A percentile compares a stretch with the other conserved stretches of the same genome.
These are phyloP conservation scores for Posidonia australis DNA, from an alignment of 106 monocot species.

Conservation along the genomic window DNA sequence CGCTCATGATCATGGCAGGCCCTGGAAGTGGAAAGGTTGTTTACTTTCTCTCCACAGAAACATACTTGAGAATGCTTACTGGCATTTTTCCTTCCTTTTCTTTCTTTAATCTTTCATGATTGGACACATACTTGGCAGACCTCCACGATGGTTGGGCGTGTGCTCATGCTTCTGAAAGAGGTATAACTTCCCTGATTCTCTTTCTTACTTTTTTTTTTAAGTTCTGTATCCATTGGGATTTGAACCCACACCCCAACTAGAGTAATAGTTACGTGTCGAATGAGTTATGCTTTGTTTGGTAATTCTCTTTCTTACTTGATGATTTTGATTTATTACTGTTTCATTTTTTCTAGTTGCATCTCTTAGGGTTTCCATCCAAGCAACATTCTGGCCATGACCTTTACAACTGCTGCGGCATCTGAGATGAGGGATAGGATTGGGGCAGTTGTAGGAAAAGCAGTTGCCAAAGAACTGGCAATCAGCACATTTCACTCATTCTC, in stretches of 20 bases:
- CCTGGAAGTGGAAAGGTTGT: conserved; percentile 92
- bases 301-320: background rate
- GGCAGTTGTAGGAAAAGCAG: conserved; percentile 55
- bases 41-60: background rate
- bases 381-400: conserved; percentile 89
- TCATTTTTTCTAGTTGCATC: background rate
- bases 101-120: background rate
- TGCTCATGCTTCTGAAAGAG: conserved; percentile 79
- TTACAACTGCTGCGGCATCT: conserved; percentile 81
- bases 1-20: conserved; percentile 81
- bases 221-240: too few relatives aligned
- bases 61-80: background rate
- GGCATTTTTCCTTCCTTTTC: background rate
- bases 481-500: conserved; percentile 95
- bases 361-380: conserved; percentile 42
- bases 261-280: too few relatives aligned
- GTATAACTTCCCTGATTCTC: conserved; percentile 15
- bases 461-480: conserved; percentile 65
- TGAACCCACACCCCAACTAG: background rate
- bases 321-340: background rate
- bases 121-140: conserved; percentile 30
- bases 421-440: conserved; percentile 88
- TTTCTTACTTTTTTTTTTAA: background rate
- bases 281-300: too few relatives aligned
- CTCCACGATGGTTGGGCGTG: conserved; percentile 94